phyloP scores from a whole-genome alignment of 768 basidiomycete genomes.

The Glaciozyma antarctica region DNA sequence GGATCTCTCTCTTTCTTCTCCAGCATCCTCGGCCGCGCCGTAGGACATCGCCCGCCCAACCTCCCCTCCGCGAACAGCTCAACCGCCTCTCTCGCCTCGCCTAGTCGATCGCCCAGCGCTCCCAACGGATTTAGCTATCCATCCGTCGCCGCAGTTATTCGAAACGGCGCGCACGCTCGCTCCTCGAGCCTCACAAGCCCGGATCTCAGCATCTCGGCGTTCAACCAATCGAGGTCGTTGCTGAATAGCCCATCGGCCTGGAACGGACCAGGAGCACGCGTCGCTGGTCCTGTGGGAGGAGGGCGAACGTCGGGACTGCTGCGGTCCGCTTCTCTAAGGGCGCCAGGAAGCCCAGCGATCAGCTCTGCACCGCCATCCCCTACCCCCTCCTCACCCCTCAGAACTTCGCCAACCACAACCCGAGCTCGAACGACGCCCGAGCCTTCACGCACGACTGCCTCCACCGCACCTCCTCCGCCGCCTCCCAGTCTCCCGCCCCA shows the following conservation, averaged over 20 bases:
- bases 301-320: too few species aligned
- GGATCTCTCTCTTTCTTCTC: constrained; percentile 16
- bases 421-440: neutral
- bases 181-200: constrained; percentile 10
- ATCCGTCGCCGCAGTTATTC: neutral
- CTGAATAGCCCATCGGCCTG: too few species aligned
- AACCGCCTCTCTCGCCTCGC: constrained; percentile 1
- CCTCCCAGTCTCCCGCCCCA: neutral
- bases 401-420: neutral
- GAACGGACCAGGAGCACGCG: too few species aligned
- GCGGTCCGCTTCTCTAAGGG: too few species aligned
- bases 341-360: too few species aligned
- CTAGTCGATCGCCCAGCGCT: neutral
- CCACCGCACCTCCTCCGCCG: neutral
- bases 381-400: too few species aligned
- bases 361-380: too few species aligned
- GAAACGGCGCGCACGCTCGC: neutral
- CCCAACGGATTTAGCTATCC: neutral
- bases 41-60: constrained; percentile 4
- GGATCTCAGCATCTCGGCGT: neutral
- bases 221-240: neutral
- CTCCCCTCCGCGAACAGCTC: too few species aligned
- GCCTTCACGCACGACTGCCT: neutral
- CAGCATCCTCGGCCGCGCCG: constrained; percentile 10
- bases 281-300: too few species aligned